Base-by-base conservation (phyloP, 1,139 yeast genomes). In the Geotrichum europaeum region DNA sequence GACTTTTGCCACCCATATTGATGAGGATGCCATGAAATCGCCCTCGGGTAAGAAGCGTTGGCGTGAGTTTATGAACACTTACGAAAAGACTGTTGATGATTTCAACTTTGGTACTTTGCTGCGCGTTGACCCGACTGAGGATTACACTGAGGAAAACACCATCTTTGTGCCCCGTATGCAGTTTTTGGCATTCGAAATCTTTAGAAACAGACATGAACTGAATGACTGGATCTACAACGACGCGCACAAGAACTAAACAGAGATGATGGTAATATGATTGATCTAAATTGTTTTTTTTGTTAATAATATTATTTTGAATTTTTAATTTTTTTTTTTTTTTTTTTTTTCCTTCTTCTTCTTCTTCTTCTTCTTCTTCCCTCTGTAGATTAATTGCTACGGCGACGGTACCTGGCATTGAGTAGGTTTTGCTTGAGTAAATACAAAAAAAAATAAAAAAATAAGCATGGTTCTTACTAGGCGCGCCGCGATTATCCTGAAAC, bases 21-120 rank as follows among this genome's bases (percentile, higher is more conserved):
- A 78, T 63, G 99, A 95, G 76, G 87, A 84, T 50, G 89, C 84
- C 62, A 84, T 95, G 87, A 95, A 95, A 76, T 83, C 87, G 55
- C 80, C 82, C 49, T 78, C 74, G 34, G 96, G 96, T 65, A 95
- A 94, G 77, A 87, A 83, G 66, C 85, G 84, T 76, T 95, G 99
- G 99, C 88, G 98, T 81, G 78, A 76, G 34, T 95, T 86, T 74
- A 85, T 95, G 78, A 89, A 87, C 72, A 79, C 83, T 65, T 95
- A 90, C 77, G 95, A 91, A 70, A 83, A 86, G 63, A 74, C 65
- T 30, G 74, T 76, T 18, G 96, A 89, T 65, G 99, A 95, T 75
- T 95, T 83, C 78, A 95, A 95, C 78, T 94, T 95, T 72, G 99
- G 99, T 64, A 91, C 99, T 30, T 79, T 95, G 69, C 79, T 95